Evolutionary conservation across 345 rosid genomes (phyloP), one percentile per base, ranked within the genome.

Genomic region (Gossypium thurberi): DNA sequence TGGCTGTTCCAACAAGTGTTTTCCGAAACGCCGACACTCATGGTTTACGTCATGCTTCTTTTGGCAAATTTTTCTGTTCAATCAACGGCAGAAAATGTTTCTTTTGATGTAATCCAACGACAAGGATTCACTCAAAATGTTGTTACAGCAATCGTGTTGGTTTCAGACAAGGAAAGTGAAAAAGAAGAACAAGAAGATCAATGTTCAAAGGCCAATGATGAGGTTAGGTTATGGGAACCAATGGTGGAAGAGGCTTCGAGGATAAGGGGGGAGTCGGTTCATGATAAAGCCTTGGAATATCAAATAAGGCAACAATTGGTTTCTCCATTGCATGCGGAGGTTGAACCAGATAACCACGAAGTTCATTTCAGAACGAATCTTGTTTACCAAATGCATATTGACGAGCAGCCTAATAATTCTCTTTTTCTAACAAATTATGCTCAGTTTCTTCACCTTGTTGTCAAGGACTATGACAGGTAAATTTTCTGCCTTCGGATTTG

Each of bases 1-100:
- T 94, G 97, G 96, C 81, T 93, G n/a, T 93, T 91, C 42, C 89
- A 84, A 65, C 89, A 81, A 46, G 87, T 91, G 10, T 91, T 91
- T 53, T 86, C 89, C 0, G 69, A 80, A 18, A 87, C 97, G 0
- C 97, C 98, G 0, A 84, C 84, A 28, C 83, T 93, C 62, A 89
- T 91, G 97, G 86, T 91, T 7, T 77, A 83, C 70, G 83, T 91
- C 8, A 88, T 93, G 91, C 68, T 91, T 46, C 81, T 93, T 15
- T 50, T 90, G 42, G 92, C 98, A 0, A 91, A 88, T 75, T 90
- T 84, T 80, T 83, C 84, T 0, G 85, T 86, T 7, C 83, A 85
- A 74, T 91, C 97, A 9, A 80, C 87, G 89, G 2, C 65, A 8
- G 15, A 60, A 5, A 60, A 28, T 1, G 65, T 6, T 60, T 28